Percentiles rank a stretch among this genome's conserved stretches.
Evolutionary conservation across 257 asterid species (phyloP).

Genomic region (Leonotis leonurus): DNA sequence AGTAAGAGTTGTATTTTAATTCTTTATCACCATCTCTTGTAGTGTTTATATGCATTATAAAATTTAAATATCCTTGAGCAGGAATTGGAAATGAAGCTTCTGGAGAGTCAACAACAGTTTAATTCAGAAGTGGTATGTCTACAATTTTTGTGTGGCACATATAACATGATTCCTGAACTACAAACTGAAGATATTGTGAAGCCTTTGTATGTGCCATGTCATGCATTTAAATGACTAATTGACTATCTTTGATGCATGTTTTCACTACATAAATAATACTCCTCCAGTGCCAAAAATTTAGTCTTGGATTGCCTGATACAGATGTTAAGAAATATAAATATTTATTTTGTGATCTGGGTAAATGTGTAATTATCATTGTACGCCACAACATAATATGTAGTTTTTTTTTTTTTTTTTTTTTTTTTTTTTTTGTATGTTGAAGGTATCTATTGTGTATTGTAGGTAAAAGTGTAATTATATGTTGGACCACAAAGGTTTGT

Average conservation of each 20-base stretch:
- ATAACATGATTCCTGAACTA: not conserved
- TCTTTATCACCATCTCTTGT: constrained; percentile 2
- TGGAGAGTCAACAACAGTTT: constrained; percentile 64
- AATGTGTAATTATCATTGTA: too few relatives aligned
- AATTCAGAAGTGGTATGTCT: constrained; percentile 72
- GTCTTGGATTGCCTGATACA: too few relatives aligned
- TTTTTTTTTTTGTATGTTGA: too few relatives aligned
- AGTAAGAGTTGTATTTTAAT: constrained; percentile 38
- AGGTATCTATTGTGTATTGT: too few relatives aligned
- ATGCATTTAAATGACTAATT: not conserved
- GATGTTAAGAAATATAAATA: too few relatives aligned
- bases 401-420: too few relatives aligned
- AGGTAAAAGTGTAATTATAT: too few relatives aligned
- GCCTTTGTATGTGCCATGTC: not conserved
- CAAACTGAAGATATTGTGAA: not conserved
- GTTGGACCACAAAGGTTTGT: too few relatives aligned
- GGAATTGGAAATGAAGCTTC: constrained; percentile 89
- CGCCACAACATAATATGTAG: too few relatives aligned
- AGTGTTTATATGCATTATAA: constrained; percentile 9
- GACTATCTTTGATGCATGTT: not conserved
- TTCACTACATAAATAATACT: not conserved
- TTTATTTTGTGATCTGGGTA: too few relatives aligned
- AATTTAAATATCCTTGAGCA: constrained; percentile 23
- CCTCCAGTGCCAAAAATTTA: too few relatives aligned
- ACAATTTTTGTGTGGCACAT: not conserved